Evolutionary conservation across 441 rosid species (phyloP).

Genomic region (Gossypium laxum): DNA sequence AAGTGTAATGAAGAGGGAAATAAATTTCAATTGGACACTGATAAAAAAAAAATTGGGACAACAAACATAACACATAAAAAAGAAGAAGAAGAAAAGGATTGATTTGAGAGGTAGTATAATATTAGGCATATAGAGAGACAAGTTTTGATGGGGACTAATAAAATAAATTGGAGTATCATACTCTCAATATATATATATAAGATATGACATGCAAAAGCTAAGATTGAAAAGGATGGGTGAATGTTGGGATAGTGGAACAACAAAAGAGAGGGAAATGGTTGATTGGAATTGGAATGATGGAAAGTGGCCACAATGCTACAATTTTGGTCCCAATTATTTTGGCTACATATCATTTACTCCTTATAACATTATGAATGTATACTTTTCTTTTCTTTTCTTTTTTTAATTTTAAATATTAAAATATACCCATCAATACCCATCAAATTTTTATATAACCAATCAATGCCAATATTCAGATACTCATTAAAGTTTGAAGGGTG

Average conservation of each 20-base stretch:
- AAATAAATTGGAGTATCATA: conserved; percentile 12
- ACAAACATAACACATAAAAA: too few relatives aligned
- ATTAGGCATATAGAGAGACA: not conserved
- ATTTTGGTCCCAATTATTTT: too few relatives aligned
- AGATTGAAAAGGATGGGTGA: conserved; percentile 16
- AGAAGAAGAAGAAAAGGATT: not conserved
- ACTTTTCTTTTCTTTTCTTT: too few relatives aligned
- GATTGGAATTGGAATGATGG: conserved; percentile 12
- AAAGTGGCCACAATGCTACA: conserved; percentile 9
- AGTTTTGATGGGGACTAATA: conserved; percentile 19
- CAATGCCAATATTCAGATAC: not conserved
- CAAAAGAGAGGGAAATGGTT: not conserved
- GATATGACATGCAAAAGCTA: not conserved
- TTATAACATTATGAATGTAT: too few relatives aligned
- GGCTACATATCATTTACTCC: too few relatives aligned
- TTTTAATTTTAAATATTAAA: too few relatives aligned
- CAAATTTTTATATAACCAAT: not conserved
- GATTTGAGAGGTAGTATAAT: conserved; percentile 18
- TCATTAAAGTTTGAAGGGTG: too few relatives aligned
- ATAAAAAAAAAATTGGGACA: too few relatives aligned
- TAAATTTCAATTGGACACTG: too few relatives aligned
- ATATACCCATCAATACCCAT: too few relatives aligned
- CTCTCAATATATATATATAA: not conserved
- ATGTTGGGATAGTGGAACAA: conserved; percentile 15
- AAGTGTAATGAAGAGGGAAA: too few relatives aligned